Evolutionary conservation across 306 rosid genomes (phyloP).

Genomic region (Comarum palustre): DNA sequence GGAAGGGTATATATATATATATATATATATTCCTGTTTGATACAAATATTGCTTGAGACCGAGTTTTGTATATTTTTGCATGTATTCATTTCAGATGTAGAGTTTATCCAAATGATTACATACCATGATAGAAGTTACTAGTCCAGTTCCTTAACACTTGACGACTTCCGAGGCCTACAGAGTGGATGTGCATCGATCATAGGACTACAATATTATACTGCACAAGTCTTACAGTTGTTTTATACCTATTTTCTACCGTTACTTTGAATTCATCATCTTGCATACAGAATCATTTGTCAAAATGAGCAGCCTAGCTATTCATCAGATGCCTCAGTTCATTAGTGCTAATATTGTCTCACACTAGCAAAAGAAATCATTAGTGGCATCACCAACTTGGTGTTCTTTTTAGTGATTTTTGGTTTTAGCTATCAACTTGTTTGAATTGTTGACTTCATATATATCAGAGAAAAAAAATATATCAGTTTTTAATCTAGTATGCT

Average conservation of each 20-base stretch:
- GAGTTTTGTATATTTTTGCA: background rate
- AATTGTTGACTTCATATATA: background rate
- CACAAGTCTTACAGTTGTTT: background rate
- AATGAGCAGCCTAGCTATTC: background rate
- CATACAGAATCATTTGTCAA: background rate
- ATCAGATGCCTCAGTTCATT: background rate
- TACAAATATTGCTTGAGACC: too few relatives aligned
- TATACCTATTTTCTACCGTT: background rate
- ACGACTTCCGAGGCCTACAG: background rate
- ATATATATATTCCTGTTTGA: too few relatives aligned
- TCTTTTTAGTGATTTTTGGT: background rate
- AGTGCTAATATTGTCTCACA: background rate
- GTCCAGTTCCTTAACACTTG: background rate
- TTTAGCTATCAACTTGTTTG: conserved; percentile 1
- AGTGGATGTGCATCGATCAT: too few relatives aligned
- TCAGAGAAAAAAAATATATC: background rate
- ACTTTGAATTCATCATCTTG: background rate
- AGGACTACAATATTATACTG: background rate
- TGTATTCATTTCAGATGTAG: background rate
- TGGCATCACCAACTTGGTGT: background rate
- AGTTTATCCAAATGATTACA: background rate
- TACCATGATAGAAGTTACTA: background rate
- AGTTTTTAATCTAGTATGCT: background rate
- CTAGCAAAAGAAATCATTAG: background rate
- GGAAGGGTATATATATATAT: too few relatives aligned